Evolutionary conservation across 345 rosid species (phyloP), one percentile per base, ranked within the genome.

Genomic region (Brassica juncea): DNA sequence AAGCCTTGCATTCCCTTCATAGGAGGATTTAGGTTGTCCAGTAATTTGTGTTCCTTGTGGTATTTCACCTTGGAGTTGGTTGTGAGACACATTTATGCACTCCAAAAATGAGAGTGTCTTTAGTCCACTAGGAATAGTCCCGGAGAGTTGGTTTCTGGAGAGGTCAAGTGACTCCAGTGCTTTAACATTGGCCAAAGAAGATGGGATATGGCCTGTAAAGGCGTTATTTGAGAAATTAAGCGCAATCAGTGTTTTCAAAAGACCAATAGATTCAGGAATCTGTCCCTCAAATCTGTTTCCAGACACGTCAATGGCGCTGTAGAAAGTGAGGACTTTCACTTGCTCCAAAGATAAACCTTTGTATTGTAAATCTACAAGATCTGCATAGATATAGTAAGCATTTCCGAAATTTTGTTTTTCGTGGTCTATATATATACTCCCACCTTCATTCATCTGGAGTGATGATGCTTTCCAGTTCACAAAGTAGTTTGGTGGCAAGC

Each of bases 171-270:
- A 76, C 7, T 30, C 42, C 0, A 70, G 62, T 47, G 19, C 0
- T 34, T 6, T 21, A 4, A 47, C 6, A 60, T 69, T 77, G 0
- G 1, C 54, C 8, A 77, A 47, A 31, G 70, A 69, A 4, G 21
- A 3, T 16, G 80, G 80, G 69, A 76, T 69, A 44, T 44, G 68
- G 8, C 80, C 70, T 12, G 63, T 68, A 4, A 77, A 61, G 0
- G 70, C 70, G 2, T 77, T 77, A 55, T 70, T 77, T 0, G 80
- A 70, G 4, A 77, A 32, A 44, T 77, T 77, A n/a, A 77, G 70
- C 0, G 71, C 75, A 21, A 70, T 77, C 19, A 77, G 1, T 47
- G n/a, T 54, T 19, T 47, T 77, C 70, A 77, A 69, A 8, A 77
- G 64, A 14, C 80, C 75, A 8, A 66, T 39, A 0, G 55, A 39